Evolutionary conservation across 345 rosid species (phyloP).

Genomic region (Boechera divaricarpa): DNA sequence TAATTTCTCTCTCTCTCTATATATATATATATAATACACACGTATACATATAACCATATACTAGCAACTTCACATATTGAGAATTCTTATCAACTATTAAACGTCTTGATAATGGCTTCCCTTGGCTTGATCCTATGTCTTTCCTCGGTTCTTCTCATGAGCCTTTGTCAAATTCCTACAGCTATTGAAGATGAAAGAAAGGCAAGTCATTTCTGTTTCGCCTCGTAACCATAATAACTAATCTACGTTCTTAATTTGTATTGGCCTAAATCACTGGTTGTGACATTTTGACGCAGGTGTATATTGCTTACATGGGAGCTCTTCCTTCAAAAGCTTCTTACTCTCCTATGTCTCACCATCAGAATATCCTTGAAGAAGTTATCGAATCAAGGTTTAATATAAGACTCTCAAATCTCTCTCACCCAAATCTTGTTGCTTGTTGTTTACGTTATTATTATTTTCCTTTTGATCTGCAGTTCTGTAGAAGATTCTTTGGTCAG

Average conservation of each 20-base stretch:
- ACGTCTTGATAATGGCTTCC: constrained; percentile 27
- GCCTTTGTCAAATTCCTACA: constrained; percentile 14
- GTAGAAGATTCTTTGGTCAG: constrained; percentile 37
- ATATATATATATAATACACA: not conserved
- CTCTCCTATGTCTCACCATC: constrained; percentile 45
- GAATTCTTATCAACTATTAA: not conserved
- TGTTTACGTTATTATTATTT: constrained; percentile 18
- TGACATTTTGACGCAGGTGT: constrained; percentile 31
- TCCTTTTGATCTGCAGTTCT: constrained; percentile 23
- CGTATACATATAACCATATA: not conserved
- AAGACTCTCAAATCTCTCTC: not conserved
- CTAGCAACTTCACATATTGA: constrained; percentile 13
- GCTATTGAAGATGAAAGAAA: constrained; percentile 33
- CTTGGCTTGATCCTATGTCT: constrained; percentile 23
- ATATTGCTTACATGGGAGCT: constrained; percentile 47
- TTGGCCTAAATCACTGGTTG: not conserved
- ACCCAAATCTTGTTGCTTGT: not conserved
- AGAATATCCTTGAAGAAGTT: constrained; percentile 40
- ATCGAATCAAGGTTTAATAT: constrained; percentile 29
- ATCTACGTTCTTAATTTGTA: not conserved
- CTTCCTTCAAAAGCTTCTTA: constrained; percentile 32
- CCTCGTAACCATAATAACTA: not conserved
- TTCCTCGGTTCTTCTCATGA: constrained; percentile 19
- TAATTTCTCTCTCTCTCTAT: not conserved
- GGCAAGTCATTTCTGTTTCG: constrained; percentile 19